Evolutionary conservation across 2,329 filamentous ascomycete species (phyloP).

Genomic region (Fusarium palustre): DNA sequence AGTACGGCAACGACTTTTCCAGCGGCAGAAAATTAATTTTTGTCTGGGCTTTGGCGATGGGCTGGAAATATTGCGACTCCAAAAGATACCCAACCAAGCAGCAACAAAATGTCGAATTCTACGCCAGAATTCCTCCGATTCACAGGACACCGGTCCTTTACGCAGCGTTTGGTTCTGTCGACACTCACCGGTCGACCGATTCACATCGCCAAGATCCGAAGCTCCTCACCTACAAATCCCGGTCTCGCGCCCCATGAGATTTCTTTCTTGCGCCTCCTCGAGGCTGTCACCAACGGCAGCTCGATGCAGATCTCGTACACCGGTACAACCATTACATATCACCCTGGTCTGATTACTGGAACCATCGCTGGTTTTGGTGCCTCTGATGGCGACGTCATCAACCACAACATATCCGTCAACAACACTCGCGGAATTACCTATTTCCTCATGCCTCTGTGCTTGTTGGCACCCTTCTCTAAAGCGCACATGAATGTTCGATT

Average conservation of each 20-base stretch:
- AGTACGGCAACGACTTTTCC: conserved; percentile 25
- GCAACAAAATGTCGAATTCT: conserved; percentile 56
- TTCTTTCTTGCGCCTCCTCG: conserved; percentile 93
- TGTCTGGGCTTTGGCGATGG: conserved; percentile 28
- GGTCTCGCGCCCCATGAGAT: conserved; percentile 94
- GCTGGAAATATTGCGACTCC: conserved; percentile 39
- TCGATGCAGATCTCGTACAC: conserved; percentile 97
- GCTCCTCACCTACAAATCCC: conserved; percentile 84
- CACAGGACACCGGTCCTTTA: conserved; percentile 84
- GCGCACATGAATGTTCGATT: conserved; percentile 90
- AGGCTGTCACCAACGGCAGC: conserved; percentile 94
- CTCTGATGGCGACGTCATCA: conserved; percentile 77
- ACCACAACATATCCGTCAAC: conserved; percentile 81
- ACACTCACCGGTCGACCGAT: conserved; percentile 91
- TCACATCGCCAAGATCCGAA: conserved; percentile 94
- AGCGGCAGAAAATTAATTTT: conserved; percentile 56
- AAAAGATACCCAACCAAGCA: conserved; percentile 41
- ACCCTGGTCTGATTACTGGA: conserved; percentile 91
- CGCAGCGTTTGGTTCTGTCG: conserved; percentile 86
- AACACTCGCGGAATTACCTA: conserved; percentile 88
- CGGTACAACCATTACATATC: conserved; percentile 91
- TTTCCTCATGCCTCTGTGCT: conserved; percentile 88
- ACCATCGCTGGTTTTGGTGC: conserved; percentile 81
- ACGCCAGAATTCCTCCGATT: conserved; percentile 75
- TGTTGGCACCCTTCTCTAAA: conserved; percentile 94